Percentiles rank a stretch among this genome's conserved stretches.
Conservation (phyloP, 805 yeast genomes). For the Myxozyma monticola region DNA sequence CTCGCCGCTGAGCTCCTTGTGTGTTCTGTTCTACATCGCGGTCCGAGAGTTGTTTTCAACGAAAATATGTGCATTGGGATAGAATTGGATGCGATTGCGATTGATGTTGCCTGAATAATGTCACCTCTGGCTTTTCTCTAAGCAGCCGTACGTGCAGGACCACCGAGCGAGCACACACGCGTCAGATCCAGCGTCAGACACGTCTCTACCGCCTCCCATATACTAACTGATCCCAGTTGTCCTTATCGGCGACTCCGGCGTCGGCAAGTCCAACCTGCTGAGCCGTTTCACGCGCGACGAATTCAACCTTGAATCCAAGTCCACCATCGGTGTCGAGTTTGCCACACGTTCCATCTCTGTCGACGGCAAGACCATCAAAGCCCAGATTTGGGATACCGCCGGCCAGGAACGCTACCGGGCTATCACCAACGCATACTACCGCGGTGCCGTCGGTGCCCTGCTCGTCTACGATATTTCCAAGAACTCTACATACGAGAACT, state of each 20-base stretch:
- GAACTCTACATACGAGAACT: slow-evolving; percentile 87
- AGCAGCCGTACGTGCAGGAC: background rate
- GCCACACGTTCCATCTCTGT: slow-evolving; percentile 93
- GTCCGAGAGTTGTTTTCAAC: too few relatives aligned
- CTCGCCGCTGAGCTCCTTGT: background rate
- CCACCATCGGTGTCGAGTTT: slow-evolving; percentile 97
- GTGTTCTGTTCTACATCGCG: background rate
- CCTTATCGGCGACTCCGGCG: slow-evolving; percentile 95
- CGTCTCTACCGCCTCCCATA: background rate
- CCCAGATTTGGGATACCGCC: slow-evolving; percentile 99
- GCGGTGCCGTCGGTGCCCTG: slow-evolving; percentile 98
- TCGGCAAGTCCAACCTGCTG: slow-evolving; percentile 90
- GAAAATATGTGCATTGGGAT: too few relatives aligned
- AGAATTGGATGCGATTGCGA: too few relatives aligned
- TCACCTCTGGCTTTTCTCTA: background rate
- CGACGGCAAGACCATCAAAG: slow-evolving; percentile 93
- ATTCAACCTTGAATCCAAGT: slow-evolving; percentile 88
- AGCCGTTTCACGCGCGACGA: slow-evolving; percentile 95
- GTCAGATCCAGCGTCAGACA: background rate
- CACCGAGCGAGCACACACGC: background rate
- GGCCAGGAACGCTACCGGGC: slow-evolving; percentile 99
- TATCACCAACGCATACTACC: slow-evolving; percentile 92
- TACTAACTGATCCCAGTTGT: slow-evolving; percentile 54
- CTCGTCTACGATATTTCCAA: slow-evolving; percentile 94
- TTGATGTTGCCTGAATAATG: background rate